Conservation (phyloP, 176 grass and related monocot species). For the Juncus inflexus region DNA sequence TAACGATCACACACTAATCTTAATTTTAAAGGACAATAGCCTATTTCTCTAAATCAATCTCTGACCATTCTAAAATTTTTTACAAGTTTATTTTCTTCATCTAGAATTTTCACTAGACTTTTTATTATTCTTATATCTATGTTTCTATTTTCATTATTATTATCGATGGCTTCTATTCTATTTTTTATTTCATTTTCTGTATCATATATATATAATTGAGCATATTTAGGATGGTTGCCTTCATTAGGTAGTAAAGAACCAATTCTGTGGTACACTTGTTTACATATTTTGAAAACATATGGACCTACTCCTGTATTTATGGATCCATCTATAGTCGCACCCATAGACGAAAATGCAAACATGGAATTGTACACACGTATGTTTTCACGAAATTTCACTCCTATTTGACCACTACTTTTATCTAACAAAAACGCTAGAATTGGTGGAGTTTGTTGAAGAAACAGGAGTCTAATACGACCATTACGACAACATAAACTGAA, state of each 20-base stretch:
- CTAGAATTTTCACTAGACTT: neutral
- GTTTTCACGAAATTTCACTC: neutral
- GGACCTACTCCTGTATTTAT: neutral
- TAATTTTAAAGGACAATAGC: neutral
- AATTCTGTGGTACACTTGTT: neutral
- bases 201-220: conserved; percentile 19
- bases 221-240: neutral
- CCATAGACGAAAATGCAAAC: conserved; percentile 18
- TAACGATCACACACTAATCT: too few species aligned
- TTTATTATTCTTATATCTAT: too few species aligned
- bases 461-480: too few species aligned
- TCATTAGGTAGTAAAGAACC: conserved; percentile 2
- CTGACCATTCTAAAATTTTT: neutral
- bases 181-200: neutral
- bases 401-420: too few species aligned
- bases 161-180: neutral
- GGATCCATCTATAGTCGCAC: neutral
- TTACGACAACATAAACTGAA: too few species aligned
- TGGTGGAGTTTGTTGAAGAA: too few species aligned
- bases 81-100: neutral
- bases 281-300: conserved; percentile 2
- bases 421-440: too few species aligned
- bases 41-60: neutral
- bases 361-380: conserved; percentile 40
- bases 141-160: too few species aligned